These are phyloP conservation scores for Aspergillus versicolor DNA, from an alignment of 2,329 filamentous ascomycete genomes.

Conservation along the genomic window DNA sequence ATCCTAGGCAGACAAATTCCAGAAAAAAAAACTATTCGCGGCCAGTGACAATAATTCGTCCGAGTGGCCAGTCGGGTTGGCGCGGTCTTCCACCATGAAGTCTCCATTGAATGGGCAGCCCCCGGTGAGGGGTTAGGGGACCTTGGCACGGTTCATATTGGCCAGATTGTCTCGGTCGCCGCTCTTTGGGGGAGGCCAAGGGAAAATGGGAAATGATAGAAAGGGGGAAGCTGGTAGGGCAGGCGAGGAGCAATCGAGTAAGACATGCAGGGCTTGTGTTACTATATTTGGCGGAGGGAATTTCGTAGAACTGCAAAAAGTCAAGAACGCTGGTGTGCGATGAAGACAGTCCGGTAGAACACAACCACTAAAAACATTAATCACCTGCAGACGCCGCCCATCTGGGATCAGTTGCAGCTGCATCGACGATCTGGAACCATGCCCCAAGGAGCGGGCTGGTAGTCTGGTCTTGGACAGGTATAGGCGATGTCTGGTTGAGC, in stretches of 20 bases:
- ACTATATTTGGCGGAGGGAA: conserved; percentile 18
- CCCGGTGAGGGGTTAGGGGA: not conserved
- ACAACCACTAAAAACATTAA: no score
- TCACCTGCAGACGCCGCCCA: no score
- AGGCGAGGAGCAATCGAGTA: not conserved
- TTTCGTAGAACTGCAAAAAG: not conserved
- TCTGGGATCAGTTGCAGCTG: no score
- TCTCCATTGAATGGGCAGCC: not conserved
- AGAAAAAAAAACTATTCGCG: conserved; percentile 4
- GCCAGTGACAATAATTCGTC: conserved; percentile 1
- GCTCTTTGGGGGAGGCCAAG: not conserved
- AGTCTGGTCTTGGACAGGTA: not conserved
- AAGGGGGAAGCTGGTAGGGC: not conserved
- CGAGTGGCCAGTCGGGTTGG: conserved; percentile 2
- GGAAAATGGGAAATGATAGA: not conserved
- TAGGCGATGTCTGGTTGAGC: not conserved
- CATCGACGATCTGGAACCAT: no score
- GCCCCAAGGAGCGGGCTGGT: no score
- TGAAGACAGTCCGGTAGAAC: no score
- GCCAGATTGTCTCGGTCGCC: not conserved
- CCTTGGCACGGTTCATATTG: conserved; percentile 7
- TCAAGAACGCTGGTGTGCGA: no score
- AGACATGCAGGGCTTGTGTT: conserved; percentile 22
- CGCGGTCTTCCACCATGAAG: conserved; percentile 1
- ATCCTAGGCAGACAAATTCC: not conserved